Base-by-base conservation (phyloP, 228 moss, liverwort and hornwort species). In the Sphagnum fallax region DNA sequence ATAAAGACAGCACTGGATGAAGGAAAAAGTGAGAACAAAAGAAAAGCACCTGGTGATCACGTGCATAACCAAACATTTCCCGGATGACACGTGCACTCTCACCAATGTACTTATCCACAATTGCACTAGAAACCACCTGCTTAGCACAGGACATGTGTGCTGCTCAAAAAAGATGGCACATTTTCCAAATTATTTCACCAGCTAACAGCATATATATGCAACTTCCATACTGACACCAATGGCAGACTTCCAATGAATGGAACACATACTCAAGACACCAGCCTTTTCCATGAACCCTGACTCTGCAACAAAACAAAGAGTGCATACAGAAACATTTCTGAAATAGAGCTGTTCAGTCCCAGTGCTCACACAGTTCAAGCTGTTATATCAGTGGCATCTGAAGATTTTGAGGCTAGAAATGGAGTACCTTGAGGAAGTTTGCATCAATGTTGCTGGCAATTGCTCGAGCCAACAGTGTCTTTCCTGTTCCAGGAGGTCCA, bases 401-500 rank as follows among this genome's bases (percentile, higher is more conserved):
- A 8, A 8, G 55, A 12, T 55, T 55, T 12, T 55, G 32, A 32
- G 32, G 32, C 32, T 2, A 12, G 55, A 8, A 55, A 55, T 16
- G 51, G 48, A 62, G 47, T 74, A 96, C 96, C 93, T 97, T 97
- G 10, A 97, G 80, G 75, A 97, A 97, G 78, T 97, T 97, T 16
- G 97, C 97, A 77, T 97, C 97, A 77, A 97, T 97, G 69, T 97
- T 97, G 76, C 97, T 97, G 7, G 97, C 97, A 79, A 97, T 97
- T 15, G 91, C 97, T 80, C 97, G 76, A 10, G 97, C 97, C 66
- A 97, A 71, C 57, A 97, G 80, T 12, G 97, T 97, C 81, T 97
- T 97, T 48, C 97, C 97, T 65, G 93, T 97, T 66, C 93, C 93
- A 52, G 97, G 97, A 53, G 97, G 97, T 6, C 97, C 97, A 74